phyloP scores from a whole-genome alignment of 2,329 filamentous ascomycete genomes.

The Fusarium proliferatum region DNA sequence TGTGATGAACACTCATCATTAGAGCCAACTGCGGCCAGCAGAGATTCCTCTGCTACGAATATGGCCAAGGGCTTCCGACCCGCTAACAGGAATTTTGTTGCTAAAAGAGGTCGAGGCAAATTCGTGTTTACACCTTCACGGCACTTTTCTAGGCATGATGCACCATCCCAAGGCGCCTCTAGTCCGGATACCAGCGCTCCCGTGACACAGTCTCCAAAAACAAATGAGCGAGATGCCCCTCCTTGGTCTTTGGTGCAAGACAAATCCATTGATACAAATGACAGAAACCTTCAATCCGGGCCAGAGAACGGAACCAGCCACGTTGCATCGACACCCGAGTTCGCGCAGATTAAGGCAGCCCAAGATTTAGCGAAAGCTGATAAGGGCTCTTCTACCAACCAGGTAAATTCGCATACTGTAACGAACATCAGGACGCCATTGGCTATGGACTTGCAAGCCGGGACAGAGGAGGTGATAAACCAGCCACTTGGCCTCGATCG shows the following conservation, averaged over 20 bases:
- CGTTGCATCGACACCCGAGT: background rate
- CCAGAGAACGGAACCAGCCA: background rate
- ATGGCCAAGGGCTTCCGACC: slow-evolving; percentile 3
- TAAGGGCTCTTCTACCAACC: background rate
- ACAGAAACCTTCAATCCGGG: background rate
- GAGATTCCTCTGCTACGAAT: background rate
- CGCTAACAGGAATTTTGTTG: slow-evolving; percentile 15
- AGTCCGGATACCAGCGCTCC: background rate
- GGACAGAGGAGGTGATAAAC: background rate
- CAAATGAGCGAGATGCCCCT: background rate
- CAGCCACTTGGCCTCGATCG: background rate
- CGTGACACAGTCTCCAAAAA: background rate
- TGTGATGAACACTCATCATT: slow-evolving; percentile 19
- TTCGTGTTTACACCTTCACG: slow-evolving; percentile 11
- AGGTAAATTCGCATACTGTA: background rate
- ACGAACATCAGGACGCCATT: background rate
- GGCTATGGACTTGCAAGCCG: background rate
- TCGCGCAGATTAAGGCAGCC: background rate
- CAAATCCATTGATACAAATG: background rate
- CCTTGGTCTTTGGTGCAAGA: background rate
- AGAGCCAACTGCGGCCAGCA: background rate
- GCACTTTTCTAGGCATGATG: background rate
- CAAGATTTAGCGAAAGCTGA: background rate
- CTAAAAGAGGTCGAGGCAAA: slow-evolving; percentile 27
- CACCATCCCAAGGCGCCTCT: background rate